A percentile compares a stretch with the other conserved stretches of the same genome.
These are phyloP conservation scores for Saccharomyces hybrid DNA, from an alignment of 1,139 yeast species.

Conservation along the genomic window DNA sequence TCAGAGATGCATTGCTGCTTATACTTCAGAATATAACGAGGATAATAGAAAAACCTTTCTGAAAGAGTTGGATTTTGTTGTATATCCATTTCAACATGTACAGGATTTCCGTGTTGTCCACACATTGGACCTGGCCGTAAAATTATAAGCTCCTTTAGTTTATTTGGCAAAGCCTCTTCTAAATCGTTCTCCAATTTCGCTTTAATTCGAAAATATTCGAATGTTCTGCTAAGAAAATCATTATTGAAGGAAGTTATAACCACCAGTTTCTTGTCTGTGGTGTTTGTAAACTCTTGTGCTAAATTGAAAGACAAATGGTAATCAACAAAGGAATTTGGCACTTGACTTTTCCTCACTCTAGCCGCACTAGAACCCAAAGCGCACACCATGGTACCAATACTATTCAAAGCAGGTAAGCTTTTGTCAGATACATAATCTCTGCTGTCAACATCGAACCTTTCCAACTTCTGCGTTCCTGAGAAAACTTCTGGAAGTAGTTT, in stretches of 20 bases:
- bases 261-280: conserved; percentile 12
- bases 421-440: conserved; percentile 8
- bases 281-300: conserved; percentile 12
- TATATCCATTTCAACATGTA: background rate
- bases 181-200: conserved; percentile 22
- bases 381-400: conserved; percentile 12
- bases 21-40: conserved; percentile 7
- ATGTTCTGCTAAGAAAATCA: conserved; percentile 15
- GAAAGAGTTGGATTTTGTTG: background rate
- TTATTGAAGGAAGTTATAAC: conserved; percentile 30
- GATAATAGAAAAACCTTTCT: background rate
- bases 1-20: conserved; percentile 11
- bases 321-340: conserved; percentile 13
- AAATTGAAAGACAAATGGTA: conserved; percentile 16
- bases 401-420: conserved; percentile 9
- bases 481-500: background rate
- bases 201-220: conserved; percentile 26
- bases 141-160: conserved; percentile 18
- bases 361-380: conserved; percentile 12
- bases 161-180: conserved; percentile 14
- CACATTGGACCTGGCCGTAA: conserved; percentile 32
- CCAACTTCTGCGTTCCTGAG: background rate
- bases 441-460: conserved; percentile 5
- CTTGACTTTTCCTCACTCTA: conserved; percentile 1
- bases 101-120: conserved; percentile 18